Evolutionary conservation across 2,329 filamentous ascomycete genomes (phyloP), one percentile per base, ranked within the genome.

Genomic region (Fusarium robinianum): DNA sequence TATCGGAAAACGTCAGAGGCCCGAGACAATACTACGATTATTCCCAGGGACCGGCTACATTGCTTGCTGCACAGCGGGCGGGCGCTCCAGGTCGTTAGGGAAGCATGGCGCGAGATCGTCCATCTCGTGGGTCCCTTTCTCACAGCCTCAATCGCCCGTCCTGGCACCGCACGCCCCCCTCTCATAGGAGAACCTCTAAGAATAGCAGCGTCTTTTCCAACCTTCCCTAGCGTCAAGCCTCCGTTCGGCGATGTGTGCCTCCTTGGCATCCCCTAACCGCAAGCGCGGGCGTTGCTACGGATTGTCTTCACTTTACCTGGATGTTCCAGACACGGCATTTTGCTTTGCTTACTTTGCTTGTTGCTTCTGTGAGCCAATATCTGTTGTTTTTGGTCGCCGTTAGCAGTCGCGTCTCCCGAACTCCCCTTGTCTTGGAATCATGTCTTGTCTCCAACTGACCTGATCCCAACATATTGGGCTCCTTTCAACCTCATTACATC

Each of bases 121-220:
- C 47, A 58, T 49, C 37, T 53, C 52, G 46, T 51, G 40, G 52
- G 52, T 53, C 50, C 37, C 33, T 44, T 22, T 35, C 19, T 57
- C 57, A 60, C 57, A 60, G 57, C 57, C 57, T 59, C 57, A 60
- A 49, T 60, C 51, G 45, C 48, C 51, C 41, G 15, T 33, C 19
- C 21, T 12, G 29, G 37, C 5, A 14, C 15, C 6, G 5, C 3
- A 24, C 32, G 17, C 15, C 19, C 22, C 37, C 30, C 33, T 41
- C 36, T 51, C 43, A 44, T 48, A 44, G 41, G 33, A 49, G 36
- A 35, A 31, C 39, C 41, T 46, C 57, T 48, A 60, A 61, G 47
- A 60, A 60, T 61, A 60, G 57, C 44, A 60, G 16, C n/a, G n/a
- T n/a, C n/a, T 36, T 38, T 26, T 34, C 24, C 29, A 15, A 15